Base-by-base conservation (phyloP, 352 stramenopile genomes). In the Phytopythium aichiense region DNA sequence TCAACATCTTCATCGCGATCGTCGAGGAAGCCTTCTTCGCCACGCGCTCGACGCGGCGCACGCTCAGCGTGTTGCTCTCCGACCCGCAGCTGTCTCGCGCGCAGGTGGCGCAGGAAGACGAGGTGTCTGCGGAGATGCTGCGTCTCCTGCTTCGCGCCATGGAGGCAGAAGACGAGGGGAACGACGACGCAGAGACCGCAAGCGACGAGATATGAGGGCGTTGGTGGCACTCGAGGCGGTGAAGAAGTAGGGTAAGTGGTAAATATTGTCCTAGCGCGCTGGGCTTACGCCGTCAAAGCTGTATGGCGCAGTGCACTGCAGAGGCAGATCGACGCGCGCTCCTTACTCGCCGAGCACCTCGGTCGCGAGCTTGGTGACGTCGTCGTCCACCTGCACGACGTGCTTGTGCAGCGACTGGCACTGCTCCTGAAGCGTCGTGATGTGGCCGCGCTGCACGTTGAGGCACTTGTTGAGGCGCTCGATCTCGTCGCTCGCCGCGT, bases 1-100 rank as follows among this genome's bases (percentile, higher is more conserved):
- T 97, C 53, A 97, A 97, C 63, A 88, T 97, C 58, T 96, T 96
- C 61, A 94, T 97, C 33, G 88, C 88, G 16, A 94, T 97, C 56
- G 84, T 97, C 46, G 90, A 97, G 52, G 88, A 97, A 52, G 84
- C 89, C 30, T 97, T 95, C 74, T 97, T 97, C 60, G 85, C 87
- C n/a, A 92, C 84, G 33, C 76, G 87, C 49, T 77, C 78, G 25
- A 84, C 72, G 31, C 69, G 79, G 2, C 74, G 82, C n/a, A 74
- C 79, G 56, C 69, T 93, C 20, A 82, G 79, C 53, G 60, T 86
- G 28, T 69, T 93, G 58, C 68, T 92, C 35, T 69, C 76, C 4
- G 77, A 91, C 28, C 79, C 74, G 37, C 52, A 72, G 23, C 66
- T 78, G 33, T 71, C 65, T 33, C 65, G 67, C 3, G 70, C 66